Base-by-base conservation (phyloP, 495 filamentous ascomycete genomes). In the Aspergillus funiculosus region DNA sequence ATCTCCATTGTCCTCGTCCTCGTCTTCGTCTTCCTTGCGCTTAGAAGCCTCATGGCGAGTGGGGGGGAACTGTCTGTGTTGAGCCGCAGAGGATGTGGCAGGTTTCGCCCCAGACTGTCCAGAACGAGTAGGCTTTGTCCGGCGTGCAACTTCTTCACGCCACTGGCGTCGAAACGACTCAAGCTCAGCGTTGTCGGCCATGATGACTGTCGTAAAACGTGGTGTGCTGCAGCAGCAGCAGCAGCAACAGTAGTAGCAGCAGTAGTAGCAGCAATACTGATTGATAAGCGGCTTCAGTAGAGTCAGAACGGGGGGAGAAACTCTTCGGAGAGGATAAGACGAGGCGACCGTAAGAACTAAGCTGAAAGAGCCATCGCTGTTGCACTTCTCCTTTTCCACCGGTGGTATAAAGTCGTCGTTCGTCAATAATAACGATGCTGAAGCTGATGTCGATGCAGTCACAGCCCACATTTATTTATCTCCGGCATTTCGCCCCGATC, bases 101-200 rank as follows among this genome's bases (percentile, higher is more conserved):
- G 54, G 50, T 42, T 54, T 62, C 38, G 52, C 54, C 14, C 48
- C 34, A 14, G 54, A 22, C 26, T 45, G 46, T 8, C 45, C 29
- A 21, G 52, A 15, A 27, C 26, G 29, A 27, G 20, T 60, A 17
- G 59, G 58, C 34, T 62, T 69, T 11, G 65, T 64, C 60, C 76
- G 74, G 45, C 72, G 78, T 13, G 72, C 71, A 29, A 94, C 89
- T 65, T 94, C 88, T 54, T 86, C 82, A 37, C 79, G 77, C 88
- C 88, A 94, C 72, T 87, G 75, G 54, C 77, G 73, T 54, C 88
- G 83, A 66, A 94, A 94, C 24, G 69, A 76, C 57, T 90, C 82
- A 52, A 94, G 76, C 62, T 92, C 88, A 35, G 77, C 75, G 66
- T 83, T 81, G 58, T 75, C 73, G 46, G 73, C 69, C 79, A 82